These are phyloP conservation scores for Colletotrichum sp. DNA, from an alignment of 2,329 filamentous ascomycete species.

Conservation along the genomic window DNA sequence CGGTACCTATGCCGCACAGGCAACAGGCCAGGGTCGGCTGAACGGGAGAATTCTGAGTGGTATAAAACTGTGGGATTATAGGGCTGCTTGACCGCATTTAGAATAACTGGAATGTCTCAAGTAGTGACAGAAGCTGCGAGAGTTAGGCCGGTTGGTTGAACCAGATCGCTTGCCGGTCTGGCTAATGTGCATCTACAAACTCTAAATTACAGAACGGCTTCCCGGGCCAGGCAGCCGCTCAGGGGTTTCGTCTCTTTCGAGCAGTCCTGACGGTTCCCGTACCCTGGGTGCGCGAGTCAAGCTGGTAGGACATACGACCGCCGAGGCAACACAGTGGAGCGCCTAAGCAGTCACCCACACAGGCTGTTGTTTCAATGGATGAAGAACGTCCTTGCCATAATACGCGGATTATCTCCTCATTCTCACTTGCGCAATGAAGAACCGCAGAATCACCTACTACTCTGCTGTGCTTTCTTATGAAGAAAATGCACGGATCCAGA, in stretches of 20 bases:
- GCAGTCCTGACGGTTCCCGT: not conserved
- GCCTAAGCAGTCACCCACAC: not conserved
- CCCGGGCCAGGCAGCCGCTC: not conserved
- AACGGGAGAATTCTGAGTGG: not conserved
- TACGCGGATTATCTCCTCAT: not conserved
- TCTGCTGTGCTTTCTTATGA: not conserved
- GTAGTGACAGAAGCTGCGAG: not conserved
- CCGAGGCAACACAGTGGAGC: not conserved
- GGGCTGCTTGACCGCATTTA: not conserved
- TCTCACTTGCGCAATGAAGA: not conserved
- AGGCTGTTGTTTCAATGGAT: not conserved
- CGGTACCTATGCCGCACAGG: not conserved
- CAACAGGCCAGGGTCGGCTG: not conserved
- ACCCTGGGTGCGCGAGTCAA: not conserved
- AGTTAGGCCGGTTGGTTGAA: not conserved
- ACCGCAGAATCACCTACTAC: not conserved
- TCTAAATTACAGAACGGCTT: not conserved
- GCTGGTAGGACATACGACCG: accelerated
- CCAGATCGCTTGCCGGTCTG: not conserved
- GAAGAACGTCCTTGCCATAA: not conserved
- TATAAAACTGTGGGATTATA: not conserved
- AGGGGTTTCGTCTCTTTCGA: not conserved
- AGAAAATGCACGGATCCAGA: accelerated
- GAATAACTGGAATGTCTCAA: not conserved
- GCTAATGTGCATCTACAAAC: not conserved